Conservation (phyloP, 2,329 filamentous ascomycete genomes). For the Penicillium sp. region DNA sequence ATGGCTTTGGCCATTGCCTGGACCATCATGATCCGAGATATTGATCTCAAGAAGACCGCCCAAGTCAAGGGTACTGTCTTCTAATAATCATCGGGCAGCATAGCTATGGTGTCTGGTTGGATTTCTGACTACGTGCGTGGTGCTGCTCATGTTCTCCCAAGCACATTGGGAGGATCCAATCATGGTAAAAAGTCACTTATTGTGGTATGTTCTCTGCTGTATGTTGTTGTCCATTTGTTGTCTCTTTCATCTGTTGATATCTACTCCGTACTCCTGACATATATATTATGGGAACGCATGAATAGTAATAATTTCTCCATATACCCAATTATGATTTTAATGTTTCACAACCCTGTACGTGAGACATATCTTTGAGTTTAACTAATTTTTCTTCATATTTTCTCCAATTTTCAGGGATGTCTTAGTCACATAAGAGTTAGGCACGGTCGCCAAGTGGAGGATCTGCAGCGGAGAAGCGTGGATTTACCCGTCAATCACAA, state of each 20-base stretch:
- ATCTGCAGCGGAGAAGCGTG: conserved; percentile 13
- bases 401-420: no score
- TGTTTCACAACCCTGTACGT: no score
- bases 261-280: background rate
- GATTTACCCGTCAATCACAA: conserved; percentile 22
- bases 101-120: background rate
- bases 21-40: conserved; percentile 49
- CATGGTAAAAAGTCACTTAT: no score
- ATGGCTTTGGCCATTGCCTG: conserved; percentile 45
- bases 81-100: conserved; percentile 26
- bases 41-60: conserved; percentile 48
- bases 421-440: no score
- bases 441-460: conserved; percentile 6
- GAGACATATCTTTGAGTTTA: no score
- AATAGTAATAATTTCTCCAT: no score
- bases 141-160: background rate
- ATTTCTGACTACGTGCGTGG: no score
- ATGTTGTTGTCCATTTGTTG: background rate
- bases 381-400: no score
- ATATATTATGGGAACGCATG: background rate
- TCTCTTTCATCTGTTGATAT: background rate
- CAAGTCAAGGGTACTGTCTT: conserved; percentile 53
- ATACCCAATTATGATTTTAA: no score
- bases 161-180: background rate
- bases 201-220: background rate